phyloP scores from a whole-genome alignment of 2,329 filamentous ascomycete species.

The Botrytis squamosa region DNA sequence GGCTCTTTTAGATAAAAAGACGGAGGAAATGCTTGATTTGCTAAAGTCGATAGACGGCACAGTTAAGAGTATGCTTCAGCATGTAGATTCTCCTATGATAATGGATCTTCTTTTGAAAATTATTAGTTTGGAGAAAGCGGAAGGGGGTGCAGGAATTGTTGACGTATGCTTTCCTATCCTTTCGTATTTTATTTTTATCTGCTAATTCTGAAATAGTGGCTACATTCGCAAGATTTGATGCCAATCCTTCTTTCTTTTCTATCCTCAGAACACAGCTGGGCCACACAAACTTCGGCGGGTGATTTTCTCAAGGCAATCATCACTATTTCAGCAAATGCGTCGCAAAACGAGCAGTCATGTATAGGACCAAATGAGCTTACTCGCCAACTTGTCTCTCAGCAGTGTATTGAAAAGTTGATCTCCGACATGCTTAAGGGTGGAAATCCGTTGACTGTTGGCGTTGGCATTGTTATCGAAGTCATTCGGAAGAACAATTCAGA shows the following conservation, averaged over 20 bases:
- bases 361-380: slow-evolving; percentile 98
- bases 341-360: slow-evolving; percentile 97
- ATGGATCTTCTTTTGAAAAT: slow-evolving; percentile 98
- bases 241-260: slow-evolving; percentile 84
- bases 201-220: slow-evolving; percentile 62
- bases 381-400: slow-evolving; percentile 83
- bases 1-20: slow-evolving; percentile 95
- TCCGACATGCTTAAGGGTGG: slow-evolving; percentile 89
- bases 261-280: slow-evolving; percentile 77
- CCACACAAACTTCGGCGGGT: slow-evolving; percentile 92
- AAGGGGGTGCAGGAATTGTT: slow-evolving; percentile 87
- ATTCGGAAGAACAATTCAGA: slow-evolving; percentile 99
- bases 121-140: slow-evolving; percentile 89
- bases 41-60: slow-evolving; percentile 81
- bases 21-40: slow-evolving; percentile 91
- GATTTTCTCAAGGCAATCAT: slow-evolving; percentile 99
- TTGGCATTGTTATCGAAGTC: slow-evolving; percentile 96
- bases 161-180: slow-evolving; percentile 61
- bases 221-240: slow-evolving; percentile 85
- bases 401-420: slow-evolving; percentile 82
- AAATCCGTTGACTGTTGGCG: slow-evolving; percentile 91
- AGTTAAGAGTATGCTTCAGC: slow-evolving; percentile 80
- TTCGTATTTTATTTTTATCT: not conserved
- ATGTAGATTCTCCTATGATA: slow-evolving; percentile 96
- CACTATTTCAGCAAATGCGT: slow-evolving; percentile 96